Evolutionary conservation across 306 rosid genomes (phyloP).

Genomic region (Medicago arabica): DNA sequence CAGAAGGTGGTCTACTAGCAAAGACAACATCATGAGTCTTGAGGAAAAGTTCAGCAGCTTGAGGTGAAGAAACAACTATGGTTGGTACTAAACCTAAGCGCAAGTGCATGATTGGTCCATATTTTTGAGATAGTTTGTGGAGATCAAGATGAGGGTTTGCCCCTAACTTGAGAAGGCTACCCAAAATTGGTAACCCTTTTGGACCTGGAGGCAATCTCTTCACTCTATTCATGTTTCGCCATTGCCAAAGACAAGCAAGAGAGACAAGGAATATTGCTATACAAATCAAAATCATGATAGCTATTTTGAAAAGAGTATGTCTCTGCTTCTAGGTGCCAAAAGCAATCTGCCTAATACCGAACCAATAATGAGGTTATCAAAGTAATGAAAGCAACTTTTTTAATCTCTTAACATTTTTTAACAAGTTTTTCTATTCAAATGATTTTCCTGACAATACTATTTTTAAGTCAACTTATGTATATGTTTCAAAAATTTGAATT

Average conservation of each 20-base stretch:
- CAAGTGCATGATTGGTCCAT: slow-evolving; percentile 70
- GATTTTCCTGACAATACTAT: too few relatives aligned
- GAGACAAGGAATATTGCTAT: slow-evolving; percentile 38
- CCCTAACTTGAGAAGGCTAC: slow-evolving; percentile 63
- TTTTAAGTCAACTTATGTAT: too few relatives aligned
- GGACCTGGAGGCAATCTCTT: slow-evolving; percentile 75
- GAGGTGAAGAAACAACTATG: slow-evolving; percentile 71
- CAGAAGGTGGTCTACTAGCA: slow-evolving; percentile 63
- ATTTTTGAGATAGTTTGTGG: slow-evolving; percentile 53
- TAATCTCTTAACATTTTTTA: too few relatives aligned
- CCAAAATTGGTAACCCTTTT: slow-evolving; percentile 65
- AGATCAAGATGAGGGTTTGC: slow-evolving; percentile 58
- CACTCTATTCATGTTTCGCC: slow-evolving; percentile 36
- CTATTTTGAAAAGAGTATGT: too few relatives aligned
- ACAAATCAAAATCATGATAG: slow-evolving; percentile 40
- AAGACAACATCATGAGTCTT: slow-evolving; percentile 65
- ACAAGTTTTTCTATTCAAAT: too few relatives aligned
- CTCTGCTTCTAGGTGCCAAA: too few relatives aligned
- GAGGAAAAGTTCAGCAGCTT: slow-evolving; percentile 71
- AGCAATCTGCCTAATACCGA: too few relatives aligned
- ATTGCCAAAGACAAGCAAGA: slow-evolving; percentile 47
- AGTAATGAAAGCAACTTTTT: too few relatives aligned
- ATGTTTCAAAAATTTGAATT: too few relatives aligned
- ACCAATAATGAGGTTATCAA: too few relatives aligned
- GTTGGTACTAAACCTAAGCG: slow-evolving; percentile 60